These are phyloP conservation scores for Eutypella sp. DNA, from an alignment of 2,329 filamentous ascomycete genomes.

Conservation along the genomic window DNA sequence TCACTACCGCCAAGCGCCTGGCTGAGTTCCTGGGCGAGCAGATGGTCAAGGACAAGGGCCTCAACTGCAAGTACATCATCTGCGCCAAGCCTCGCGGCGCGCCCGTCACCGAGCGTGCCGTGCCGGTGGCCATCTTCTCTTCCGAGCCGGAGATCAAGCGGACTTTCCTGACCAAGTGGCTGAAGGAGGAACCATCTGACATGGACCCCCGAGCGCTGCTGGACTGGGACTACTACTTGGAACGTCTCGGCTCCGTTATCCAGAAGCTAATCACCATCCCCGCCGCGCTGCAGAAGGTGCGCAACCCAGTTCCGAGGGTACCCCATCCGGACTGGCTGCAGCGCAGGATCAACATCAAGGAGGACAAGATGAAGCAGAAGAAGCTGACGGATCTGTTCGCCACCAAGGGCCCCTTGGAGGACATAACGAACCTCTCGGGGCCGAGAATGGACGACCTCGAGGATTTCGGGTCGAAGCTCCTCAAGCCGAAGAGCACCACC, in stretches of 20 bases:
- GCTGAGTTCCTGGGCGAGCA: slow-evolving; percentile 96
- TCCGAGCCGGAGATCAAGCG: slow-evolving; percentile 85
- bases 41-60: slow-evolving; percentile 98
- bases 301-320: slow-evolving; percentile 90
- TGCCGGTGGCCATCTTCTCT: slow-evolving; percentile 96
- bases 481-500: slow-evolving; percentile 59
- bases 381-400: slow-evolving; percentile 96
- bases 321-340: slow-evolving; percentile 96
- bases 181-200: slow-evolving; percentile 85
- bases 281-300: slow-evolving; percentile 88
- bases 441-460: slow-evolving; percentile 65
- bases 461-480: slow-evolving; percentile 67
- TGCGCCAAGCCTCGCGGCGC: slow-evolving; percentile 80
- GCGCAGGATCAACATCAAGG: slow-evolving; percentile 86
- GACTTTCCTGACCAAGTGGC: slow-evolving; percentile 88
- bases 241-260: slow-evolving; percentile 92
- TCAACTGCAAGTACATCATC: slow-evolving; percentile 99
- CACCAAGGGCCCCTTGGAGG: slow-evolving; percentile 65
- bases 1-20: slow-evolving; percentile 90
- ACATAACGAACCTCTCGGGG: slow-evolving; percentile 63
- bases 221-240: slow-evolving; percentile 96
- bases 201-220: slow-evolving; percentile 87
- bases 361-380: slow-evolving; percentile 97
- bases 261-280: slow-evolving; percentile 99
- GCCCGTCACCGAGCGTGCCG: slow-evolving; percentile 88